A percentile compares a stretch with the other conserved stretches of the same genome.
Evolutionary conservation across 2,329 filamentous ascomycete genomes (phyloP).

Genomic region (Metarhizium humberi): DNA sequence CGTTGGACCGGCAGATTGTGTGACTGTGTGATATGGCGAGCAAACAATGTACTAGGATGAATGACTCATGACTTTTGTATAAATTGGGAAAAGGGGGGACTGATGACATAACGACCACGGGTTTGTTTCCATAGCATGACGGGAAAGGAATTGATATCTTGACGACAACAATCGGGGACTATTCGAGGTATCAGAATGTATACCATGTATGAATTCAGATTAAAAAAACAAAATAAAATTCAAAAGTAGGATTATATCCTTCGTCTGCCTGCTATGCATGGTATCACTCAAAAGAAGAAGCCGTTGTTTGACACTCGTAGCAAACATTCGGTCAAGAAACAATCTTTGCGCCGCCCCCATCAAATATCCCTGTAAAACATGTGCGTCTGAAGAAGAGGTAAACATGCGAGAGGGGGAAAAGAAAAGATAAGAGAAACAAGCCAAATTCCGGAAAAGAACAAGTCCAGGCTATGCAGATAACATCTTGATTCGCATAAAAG

Average conservation of each 20-base stretch:
- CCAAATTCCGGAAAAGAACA: not conserved
- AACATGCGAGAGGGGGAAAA: not conserved
- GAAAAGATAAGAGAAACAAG: not conserved
- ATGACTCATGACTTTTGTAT: too few relatives aligned
- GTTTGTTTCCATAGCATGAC: too few relatives aligned
- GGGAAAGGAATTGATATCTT: not conserved
- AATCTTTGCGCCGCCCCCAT: too few relatives aligned
- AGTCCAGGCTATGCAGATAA: not conserved
- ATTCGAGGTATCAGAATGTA: not conserved
- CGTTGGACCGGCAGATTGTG: too few relatives aligned
- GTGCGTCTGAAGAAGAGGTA: not conserved
- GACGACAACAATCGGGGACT: not conserved
- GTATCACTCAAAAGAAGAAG: not conserved
- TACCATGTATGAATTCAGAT: not conserved
- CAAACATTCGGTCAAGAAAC: not conserved
- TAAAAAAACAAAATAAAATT: not conserved
- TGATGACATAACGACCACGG: too few relatives aligned
- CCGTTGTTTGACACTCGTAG: not conserved
- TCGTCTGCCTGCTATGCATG: constrained; percentile 1
- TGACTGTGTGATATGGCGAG: not conserved
- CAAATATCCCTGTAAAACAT: too few relatives aligned
- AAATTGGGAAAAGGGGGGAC: too few relatives aligned
- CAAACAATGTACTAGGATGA: not conserved
- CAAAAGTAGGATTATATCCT: not conserved
- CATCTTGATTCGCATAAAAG: not conserved